A percentile compares a stretch with the other conserved stretches of the same genome.
Conservation (phyloP, 2,329 filamentous ascomycete species). For the Colletotrichum navitas region DNA sequence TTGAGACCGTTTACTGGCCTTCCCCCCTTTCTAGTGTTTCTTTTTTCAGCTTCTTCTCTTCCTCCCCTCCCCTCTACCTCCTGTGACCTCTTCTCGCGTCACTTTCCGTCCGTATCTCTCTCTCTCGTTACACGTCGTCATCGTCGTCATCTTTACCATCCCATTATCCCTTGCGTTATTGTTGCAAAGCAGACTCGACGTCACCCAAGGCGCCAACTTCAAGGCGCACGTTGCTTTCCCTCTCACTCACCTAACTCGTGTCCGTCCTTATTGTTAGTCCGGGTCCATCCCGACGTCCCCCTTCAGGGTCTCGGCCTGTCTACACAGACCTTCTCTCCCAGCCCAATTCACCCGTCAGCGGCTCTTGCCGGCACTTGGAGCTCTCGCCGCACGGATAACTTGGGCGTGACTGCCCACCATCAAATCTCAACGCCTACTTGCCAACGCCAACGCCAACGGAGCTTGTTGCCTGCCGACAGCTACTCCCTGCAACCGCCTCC, state of each 20-base stretch:
- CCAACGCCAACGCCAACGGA: constrained; percentile 16
- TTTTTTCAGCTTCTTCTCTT: not conserved
- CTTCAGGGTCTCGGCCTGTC: constrained; percentile 12
- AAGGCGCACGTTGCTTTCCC: not conserved
- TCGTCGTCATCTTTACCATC: not conserved
- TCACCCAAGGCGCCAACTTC: constrained; percentile 16
- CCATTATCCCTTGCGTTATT: constrained; percentile 30
- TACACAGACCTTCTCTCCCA: not conserved
- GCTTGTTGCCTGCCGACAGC: constrained; percentile 32
- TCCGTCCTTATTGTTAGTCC: not conserved
- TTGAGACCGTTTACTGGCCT: not conserved
- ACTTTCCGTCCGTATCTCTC: not conserved
- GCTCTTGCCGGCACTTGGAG: constrained; percentile 20
- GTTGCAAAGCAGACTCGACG: constrained; percentile 28
- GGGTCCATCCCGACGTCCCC: not conserved
- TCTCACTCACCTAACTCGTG: too few species aligned
- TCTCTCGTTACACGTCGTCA: too few species aligned
- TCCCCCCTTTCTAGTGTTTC: not conserved
- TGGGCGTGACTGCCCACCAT: not conserved
- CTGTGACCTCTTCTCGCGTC: not conserved
- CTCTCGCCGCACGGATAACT: too few species aligned
- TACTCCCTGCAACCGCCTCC: constrained; percentile 23
- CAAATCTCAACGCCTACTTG: constrained; percentile 8
- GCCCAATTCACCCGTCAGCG: not conserved
- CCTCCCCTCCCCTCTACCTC: not conserved